Base-by-base conservation (phyloP, 139 green algal genomes). In the Picochlorum sp. region DNA sequence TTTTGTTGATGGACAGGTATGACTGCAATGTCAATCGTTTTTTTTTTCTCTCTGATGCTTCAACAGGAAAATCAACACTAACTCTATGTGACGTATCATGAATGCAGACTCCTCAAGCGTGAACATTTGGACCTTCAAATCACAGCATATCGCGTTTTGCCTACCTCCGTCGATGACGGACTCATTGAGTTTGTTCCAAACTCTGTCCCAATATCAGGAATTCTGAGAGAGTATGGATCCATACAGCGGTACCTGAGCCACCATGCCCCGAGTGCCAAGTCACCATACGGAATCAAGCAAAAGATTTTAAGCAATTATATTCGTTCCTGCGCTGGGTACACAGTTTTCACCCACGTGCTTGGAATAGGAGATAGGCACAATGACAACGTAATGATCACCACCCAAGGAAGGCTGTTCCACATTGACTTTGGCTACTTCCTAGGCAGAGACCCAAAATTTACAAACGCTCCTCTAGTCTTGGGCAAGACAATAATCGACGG, bases 401-500 rank as follows among this genome's bases (percentile, higher is more conserved):
- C 68, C 33, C 81, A 94, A 62, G 91, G 91, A 26, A 78, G 81
- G 14, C 77, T 96, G 28, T 96, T 98, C 72, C 91, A 96, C 75
- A 96, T 97, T 51, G 90, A 97, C 78, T 97, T 96, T 72, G 90
- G 87, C 13, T 98, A 85, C 85, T 96, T 98, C 61, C 63, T 97
- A 57, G 90, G 84, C 40, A 55, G 75, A n/a, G 91, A 99, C 63
- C 91, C 93, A 45, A 96, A 97, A 68, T 86, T 87, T 36, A 96
- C 93, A 74, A 87, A 91, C 3, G 87, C 89, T n/a, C 89, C 90
- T 25, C 90, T 96, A 78, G 95, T 95, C 75, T 75, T 95, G 41
- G 87, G 75, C 77, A 83, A 77, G 54, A 78, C 90, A 65, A 93
- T 95, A 80, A 80, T 98, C 26, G 91, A 96, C 39, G 89, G 82